Percentiles rank a stretch among this genome's conserved stretches.
phyloP scores from a whole-genome alignment of 768 basidiomycete genomes.

The Lentinula boryana region DNA sequence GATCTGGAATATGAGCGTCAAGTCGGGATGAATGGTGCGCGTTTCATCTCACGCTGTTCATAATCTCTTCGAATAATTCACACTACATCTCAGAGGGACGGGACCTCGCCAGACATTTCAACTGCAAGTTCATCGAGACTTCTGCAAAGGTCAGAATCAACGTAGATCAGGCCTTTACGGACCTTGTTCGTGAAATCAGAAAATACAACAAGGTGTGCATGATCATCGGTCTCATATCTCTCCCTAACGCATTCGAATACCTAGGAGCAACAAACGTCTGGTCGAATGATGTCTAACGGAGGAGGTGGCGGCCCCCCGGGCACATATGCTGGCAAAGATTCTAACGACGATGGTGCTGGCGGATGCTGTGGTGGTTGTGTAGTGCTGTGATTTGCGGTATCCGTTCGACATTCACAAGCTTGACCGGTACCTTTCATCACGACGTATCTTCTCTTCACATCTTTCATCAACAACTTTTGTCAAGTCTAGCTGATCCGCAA shows the following conservation, averaged over 20 bases:
- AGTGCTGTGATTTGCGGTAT: conserved; percentile 29
- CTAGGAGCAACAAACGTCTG: conserved; percentile 71
- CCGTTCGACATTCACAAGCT: background rate
- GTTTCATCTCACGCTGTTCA: background rate
- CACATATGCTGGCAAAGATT: conserved; percentile 40
- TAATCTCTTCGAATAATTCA: background rate
- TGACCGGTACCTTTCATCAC: background rate
- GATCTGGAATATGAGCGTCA: conserved; percentile 95
- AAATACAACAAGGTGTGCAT: conserved; percentile 81
- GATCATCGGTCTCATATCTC: background rate
- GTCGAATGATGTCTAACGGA: conserved; percentile 56
- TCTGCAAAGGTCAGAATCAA: conserved; percentile 96
- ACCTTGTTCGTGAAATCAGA: conserved; percentile 89
- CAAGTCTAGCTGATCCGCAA: background rate
- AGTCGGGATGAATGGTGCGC: conserved; percentile 87
- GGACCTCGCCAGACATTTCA: conserved; percentile 91
- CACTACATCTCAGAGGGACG: conserved; percentile 71
- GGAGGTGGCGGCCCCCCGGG: conserved; percentile 36
- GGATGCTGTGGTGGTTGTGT: conserved; percentile 72
- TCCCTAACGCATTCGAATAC: conserved; percentile 11
- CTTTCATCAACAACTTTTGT: background rate
- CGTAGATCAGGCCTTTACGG: conserved; percentile 92
- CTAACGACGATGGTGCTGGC: conserved; percentile 44
- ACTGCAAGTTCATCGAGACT: conserved; percentile 92
- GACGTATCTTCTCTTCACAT: background rate